A percentile compares a stretch with the other conserved stretches of the same genome.
phyloP scores from a whole-genome alignment of 139 green algal genomes.

The Desmodesmus armatus region DNA sequence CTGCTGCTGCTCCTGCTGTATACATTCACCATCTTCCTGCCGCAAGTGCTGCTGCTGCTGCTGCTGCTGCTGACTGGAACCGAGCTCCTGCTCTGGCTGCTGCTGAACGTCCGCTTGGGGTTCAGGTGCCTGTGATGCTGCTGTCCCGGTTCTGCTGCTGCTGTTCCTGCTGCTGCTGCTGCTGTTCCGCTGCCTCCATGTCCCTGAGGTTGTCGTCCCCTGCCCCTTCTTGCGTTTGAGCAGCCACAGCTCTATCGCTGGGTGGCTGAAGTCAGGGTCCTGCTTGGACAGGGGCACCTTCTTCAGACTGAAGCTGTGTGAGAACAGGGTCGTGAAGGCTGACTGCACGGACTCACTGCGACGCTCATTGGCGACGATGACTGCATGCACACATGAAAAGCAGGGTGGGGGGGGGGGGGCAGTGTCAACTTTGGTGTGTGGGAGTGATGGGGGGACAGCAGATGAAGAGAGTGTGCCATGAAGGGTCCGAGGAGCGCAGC shows the following conservation, averaged over 20 bases:
- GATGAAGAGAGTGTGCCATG: background rate
- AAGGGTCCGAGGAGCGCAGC: background rate
- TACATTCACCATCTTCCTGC: too few relatives aligned
- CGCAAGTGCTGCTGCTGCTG: background rate
- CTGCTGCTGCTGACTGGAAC: background rate
- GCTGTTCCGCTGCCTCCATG: conserved; percentile 11
- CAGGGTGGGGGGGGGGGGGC: too few relatives aligned
- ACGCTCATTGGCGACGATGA: conserved; percentile 79
- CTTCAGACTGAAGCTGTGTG: conserved; percentile 14
- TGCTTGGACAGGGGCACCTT: conserved; percentile 39
- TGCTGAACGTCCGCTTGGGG: background rate
- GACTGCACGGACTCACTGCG: conserved; percentile 79
- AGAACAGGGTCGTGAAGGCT: conserved; percentile 62
- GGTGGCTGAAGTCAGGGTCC: conserved; percentile 33
- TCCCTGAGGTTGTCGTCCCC: background rate
- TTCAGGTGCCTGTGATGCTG: background rate
- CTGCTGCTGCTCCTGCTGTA: conserved; percentile 17
- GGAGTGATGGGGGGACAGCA: too few relatives aligned
- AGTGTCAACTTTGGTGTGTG: too few relatives aligned
- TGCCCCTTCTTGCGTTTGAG: conserved; percentile 39
- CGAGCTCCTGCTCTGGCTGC: background rate
- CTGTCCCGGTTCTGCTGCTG: background rate
- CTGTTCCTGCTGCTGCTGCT: background rate
- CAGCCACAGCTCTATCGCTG: conserved; percentile 39
- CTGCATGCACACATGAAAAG: too few relatives aligned